Conservation (phyloP, 176 grass and related monocot species). For the Themeda triandra region DNA sequence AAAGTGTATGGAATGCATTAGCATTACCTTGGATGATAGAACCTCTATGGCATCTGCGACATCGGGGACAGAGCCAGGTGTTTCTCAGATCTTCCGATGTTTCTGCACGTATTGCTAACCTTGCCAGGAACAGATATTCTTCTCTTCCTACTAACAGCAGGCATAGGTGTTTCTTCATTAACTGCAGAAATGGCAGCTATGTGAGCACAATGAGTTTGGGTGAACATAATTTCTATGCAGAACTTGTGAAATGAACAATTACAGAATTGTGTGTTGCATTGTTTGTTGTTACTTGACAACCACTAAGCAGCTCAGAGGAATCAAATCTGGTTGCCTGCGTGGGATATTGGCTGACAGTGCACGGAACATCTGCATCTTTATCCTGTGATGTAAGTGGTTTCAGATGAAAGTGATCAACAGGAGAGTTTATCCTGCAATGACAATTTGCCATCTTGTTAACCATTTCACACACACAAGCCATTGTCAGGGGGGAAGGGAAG, state of each 20-base stretch:
- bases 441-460: background rate
- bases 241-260: slow-evolving; percentile 9
- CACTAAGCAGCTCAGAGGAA: slow-evolving; percentile 38
- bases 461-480: background rate
- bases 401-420: slow-evolving; percentile 60
- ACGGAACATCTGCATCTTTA: slow-evolving; percentile 60
- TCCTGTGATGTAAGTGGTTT: slow-evolving; percentile 60
- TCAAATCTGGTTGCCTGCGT: slow-evolving; percentile 47
- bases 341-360: slow-evolving; percentile 67
- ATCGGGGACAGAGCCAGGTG: slow-evolving; percentile 54
- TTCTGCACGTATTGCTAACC: slow-evolving; percentile 29
- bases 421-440: slow-evolving; percentile 64
- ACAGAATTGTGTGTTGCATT: slow-evolving; percentile 53
- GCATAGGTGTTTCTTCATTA: slow-evolving; percentile 42
- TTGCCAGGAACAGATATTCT: slow-evolving; percentile 36
- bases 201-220: slow-evolving; percentile 11
- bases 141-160: slow-evolving; percentile 45
- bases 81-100: slow-evolving; percentile 42
- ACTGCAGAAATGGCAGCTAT: slow-evolving; percentile 16
- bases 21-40: slow-evolving; percentile 70
- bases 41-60: slow-evolving; percentile 88
- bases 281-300: slow-evolving; percentile 30
- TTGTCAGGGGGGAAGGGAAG: slow-evolving; percentile 2
- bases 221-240: slow-evolving; percentile 15
- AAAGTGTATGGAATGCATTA: slow-evolving; percentile 28